A percentile compares a stretch with the other conserved stretches of the same genome.
phyloP scores from a whole-genome alignment of 306 rosid genomes.

The Cyclanthera cordifolia region DNA sequence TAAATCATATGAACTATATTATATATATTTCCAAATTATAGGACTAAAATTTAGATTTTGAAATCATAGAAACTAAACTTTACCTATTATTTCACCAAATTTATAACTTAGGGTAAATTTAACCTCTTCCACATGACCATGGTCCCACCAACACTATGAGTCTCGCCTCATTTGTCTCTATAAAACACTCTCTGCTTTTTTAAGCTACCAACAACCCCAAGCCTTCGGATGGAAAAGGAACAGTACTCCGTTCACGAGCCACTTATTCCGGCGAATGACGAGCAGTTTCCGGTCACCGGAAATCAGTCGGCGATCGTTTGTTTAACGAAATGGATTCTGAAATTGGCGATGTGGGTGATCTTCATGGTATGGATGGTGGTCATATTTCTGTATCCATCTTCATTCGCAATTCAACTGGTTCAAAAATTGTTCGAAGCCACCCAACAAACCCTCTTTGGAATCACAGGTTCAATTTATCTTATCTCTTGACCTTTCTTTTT shows the following conservation, averaged over 20 bases:
- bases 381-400: conserved; percentile 39
- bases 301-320: conserved; percentile 7
- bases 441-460: conserved; percentile 32
- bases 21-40: too few species aligned
- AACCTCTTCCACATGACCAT: not conserved
- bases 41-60: too few species aligned
- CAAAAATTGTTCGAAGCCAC: conserved; percentile 19
- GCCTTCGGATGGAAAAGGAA: not conserved
- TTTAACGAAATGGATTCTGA: conserved; percentile 42
- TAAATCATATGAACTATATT: too few species aligned
- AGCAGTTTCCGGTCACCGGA: not conserved
- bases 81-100: too few species aligned
- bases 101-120: too few species aligned
- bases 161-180: not conserved
- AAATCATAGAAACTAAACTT: too few species aligned
- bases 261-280: conserved; percentile 18
- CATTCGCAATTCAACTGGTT: conserved; percentile 16
- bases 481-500: too few species aligned
- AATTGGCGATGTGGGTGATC: conserved; percentile 32
- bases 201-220: not conserved
- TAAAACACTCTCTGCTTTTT: not conserved
- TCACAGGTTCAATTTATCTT: conserved; percentile 32
- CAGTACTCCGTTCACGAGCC: conserved; percentile 25
- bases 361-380: conserved; percentile 45
- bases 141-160: not conserved